Conservation (phyloP, 495 filamentous ascomycete species). For the Pyronema omphalodes region DNA sequence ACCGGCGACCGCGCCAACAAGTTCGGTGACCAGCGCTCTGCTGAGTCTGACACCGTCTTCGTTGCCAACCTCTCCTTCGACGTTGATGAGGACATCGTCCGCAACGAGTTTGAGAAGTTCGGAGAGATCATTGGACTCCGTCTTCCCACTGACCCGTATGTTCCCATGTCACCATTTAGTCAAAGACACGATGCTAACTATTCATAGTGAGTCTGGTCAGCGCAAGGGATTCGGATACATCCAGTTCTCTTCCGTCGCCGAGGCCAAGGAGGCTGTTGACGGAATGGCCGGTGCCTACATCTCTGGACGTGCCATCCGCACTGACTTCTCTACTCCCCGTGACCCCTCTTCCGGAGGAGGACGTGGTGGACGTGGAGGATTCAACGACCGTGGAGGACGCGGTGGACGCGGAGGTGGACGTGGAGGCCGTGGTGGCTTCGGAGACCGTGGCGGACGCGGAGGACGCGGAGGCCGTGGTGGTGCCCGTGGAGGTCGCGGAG, state of each 20-base stretch:
- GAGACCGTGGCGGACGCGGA: slow-evolving; percentile 29
- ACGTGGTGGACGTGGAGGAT: slow-evolving; percentile 34
- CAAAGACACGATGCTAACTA: slow-evolving; percentile 24
- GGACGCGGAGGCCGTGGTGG: slow-evolving; percentile 26
- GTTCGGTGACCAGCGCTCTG: slow-evolving; percentile 59
- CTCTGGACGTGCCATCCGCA: slow-evolving; percentile 60
- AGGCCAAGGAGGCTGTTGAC: slow-evolving; percentile 60
- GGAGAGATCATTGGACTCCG: slow-evolving; percentile 57
- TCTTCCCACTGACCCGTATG: slow-evolving; percentile 69
- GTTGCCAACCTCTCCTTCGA: slow-evolving; percentile 85
- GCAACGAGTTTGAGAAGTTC: slow-evolving; percentile 54
- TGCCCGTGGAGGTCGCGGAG: slow-evolving; percentile 32
- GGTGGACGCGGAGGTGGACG: slow-evolving; percentile 23
- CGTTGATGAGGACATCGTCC: slow-evolving; percentile 55
- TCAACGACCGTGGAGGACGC: slow-evolving; percentile 28
- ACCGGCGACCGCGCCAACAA: slow-evolving; percentile 48
- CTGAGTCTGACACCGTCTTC: slow-evolving; percentile 74
- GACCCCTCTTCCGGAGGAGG: slow-evolving; percentile 37
- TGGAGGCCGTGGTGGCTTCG: slow-evolving; percentile 29
- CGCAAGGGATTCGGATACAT: slow-evolving; percentile 95
- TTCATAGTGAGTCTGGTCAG: slow-evolving; percentile 50
- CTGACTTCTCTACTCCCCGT: slow-evolving; percentile 75
- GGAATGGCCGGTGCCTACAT: slow-evolving; percentile 58
- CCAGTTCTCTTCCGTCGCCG: slow-evolving; percentile 63
- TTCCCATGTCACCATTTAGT: slow-evolving; percentile 5